Base-by-base conservation (phyloP, 495 filamentous ascomycete species). In the Aspergillus steynii region DNA sequence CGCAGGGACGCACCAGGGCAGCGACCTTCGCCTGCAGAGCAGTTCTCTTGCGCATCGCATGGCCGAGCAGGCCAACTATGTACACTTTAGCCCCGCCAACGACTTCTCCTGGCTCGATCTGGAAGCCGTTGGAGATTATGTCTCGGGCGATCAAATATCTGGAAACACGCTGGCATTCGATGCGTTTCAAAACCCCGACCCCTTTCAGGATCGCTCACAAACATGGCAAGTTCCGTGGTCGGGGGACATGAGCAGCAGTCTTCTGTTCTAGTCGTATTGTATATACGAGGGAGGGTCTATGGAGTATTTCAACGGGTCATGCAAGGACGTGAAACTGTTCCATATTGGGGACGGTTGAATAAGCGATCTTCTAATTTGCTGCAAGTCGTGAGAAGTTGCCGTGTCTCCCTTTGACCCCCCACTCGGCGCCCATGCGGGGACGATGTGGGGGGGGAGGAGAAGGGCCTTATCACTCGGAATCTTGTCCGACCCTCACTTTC, bases 21-120 rank as follows among this genome's bases (percentile, higher is more conserved):
- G 65, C 53, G 74, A 77, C 31, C 63, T 75, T 29, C 31, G 65
- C 26, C 65, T 77, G 60, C 76, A 72, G 54, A 68, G 62, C 51
- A 61, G 55, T 51, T 37, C 70, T 14, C 53, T 77, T 1, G 20
- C 67, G 2, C 70, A 74, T 29, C 71, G 60, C n/a, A 63, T 75
- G 31, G 54, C 74, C 25, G 72, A 77, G 7, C 63, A 67, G 20
- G 65, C 58, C 26, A 63, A 62, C 14, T 81, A 81, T 32, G 74
- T 80, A 58, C 71, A 81, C 53, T 79, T 77, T 58, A 80, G 80
- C 45, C 80, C 77, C 7, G 78, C 78, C 2, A 80, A 83, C 46
- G 83, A 85, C 53, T 85, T 85, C 67, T 83, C 81, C 1, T 85
- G 83, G 83, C 74, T 83, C 4, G 81, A 85, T 68, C 69, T 85